Percentiles rank a stretch among this genome's conserved stretches.
These are phyloP conservation scores for Talaromyces ruber DNA, from an alignment of 495 filamentous ascomycete genomes.

Conservation along the genomic window DNA sequence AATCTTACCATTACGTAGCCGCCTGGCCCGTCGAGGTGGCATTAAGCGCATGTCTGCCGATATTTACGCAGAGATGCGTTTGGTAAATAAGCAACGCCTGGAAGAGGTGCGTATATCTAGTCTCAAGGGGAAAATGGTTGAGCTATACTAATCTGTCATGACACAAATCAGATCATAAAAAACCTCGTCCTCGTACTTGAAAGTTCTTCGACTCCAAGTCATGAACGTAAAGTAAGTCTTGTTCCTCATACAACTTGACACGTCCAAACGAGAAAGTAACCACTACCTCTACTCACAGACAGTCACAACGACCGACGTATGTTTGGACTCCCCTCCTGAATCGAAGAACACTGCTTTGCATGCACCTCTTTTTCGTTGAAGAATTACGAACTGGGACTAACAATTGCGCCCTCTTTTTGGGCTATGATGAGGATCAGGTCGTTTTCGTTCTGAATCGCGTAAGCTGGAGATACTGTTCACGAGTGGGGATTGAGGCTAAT, in stretches of 20 bases:
- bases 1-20: slow-evolving; percentile 32
- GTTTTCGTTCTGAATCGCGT: slow-evolving; percentile 47
- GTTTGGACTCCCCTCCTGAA: neutral
- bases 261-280: neutral
- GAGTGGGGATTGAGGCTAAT: neutral
- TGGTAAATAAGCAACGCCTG: slow-evolving; percentile 42
- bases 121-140: neutral
- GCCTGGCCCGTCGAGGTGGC: slow-evolving; percentile 71
- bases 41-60: slow-evolving; percentile 59
- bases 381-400: neutral
- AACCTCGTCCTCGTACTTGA: slow-evolving; percentile 12
- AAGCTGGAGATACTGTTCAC: slow-evolving; percentile 8
- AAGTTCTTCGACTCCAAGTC: neutral
- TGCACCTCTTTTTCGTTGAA: neutral
- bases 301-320: neutral
- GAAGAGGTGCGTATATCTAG: slow-evolving; percentile 34
- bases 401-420: neutral
- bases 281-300: neutral
- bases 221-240: slow-evolving; percentile 12
- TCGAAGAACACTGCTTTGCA: neutral
- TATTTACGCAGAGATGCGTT: slow-evolving; percentile 66
- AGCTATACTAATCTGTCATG: neutral
- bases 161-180: slow-evolving; percentile 11
- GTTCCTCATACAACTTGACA: neutral
- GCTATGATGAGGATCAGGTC: slow-evolving; percentile 33